phyloP scores from a whole-genome alignment of 345 rosid genomes.

The Murraya paniculata region DNA sequence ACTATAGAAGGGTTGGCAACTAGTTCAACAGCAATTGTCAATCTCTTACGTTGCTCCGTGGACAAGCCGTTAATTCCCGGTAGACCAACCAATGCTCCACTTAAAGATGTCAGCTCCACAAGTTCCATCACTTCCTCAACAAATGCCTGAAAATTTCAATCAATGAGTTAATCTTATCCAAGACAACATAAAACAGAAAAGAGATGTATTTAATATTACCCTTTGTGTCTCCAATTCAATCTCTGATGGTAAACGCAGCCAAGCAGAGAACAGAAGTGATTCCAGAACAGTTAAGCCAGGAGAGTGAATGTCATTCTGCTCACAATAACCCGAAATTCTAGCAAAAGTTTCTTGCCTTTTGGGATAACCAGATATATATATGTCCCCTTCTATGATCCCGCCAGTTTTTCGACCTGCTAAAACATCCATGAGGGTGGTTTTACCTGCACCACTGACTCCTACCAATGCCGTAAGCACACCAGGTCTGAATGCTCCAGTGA shows the following conservation, averaged over 20 bases:
- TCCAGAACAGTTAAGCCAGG: constrained; percentile 91
- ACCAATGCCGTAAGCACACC: constrained; percentile 92
- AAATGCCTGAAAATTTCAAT: constrained; percentile 61
- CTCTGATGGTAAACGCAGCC: constrained; percentile 84
- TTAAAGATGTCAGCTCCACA: constrained; percentile 79
- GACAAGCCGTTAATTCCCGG: constrained; percentile 97
- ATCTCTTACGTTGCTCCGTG: constrained; percentile 89
- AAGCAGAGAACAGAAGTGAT: constrained; percentile 91
- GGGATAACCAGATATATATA: constrained; percentile 82
- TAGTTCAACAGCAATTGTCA: constrained; percentile 93
- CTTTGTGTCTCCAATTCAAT: constrained; percentile 74
- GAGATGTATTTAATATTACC: constrained; percentile 36
- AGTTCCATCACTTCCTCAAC: constrained; percentile 99
- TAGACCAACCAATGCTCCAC: constrained; percentile 87
- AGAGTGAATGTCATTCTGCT: constrained; percentile 96
- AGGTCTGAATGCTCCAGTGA: constrained; percentile 95
- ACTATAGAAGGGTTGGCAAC: constrained; percentile 97
- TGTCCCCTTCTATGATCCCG: constrained; percentile 80
- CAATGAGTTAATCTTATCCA: constrained; percentile 26
- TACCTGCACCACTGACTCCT: constrained; percentile 98
- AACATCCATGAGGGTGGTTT: constrained; percentile 99
- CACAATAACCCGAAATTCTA: constrained; percentile 95
- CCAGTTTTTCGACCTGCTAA: constrained; percentile 98
- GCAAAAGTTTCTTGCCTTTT: constrained; percentile 96
- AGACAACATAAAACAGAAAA: not conserved